phyloP scores from a whole-genome alignment of 1,139 yeast genomes.

The Saccharomyces hybrid region DNA sequence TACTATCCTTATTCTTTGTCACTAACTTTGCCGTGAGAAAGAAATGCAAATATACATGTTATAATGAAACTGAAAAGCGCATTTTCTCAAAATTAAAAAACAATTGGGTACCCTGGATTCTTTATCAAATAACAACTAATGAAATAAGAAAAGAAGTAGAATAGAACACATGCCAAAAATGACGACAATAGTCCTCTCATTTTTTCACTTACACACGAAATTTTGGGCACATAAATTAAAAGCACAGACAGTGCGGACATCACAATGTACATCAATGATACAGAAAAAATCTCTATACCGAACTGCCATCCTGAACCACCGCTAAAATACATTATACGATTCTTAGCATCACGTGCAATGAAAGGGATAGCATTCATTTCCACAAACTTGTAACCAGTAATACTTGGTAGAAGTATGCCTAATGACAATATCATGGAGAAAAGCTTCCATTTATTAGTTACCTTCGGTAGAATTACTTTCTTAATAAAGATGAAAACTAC shows the following conservation, averaged over 20 bases:
- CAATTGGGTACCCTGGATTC: slow-evolving; percentile 36
- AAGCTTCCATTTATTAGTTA: slow-evolving; percentile 33
- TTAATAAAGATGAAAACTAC: slow-evolving; percentile 42
- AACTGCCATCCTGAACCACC: slow-evolving; percentile 63
- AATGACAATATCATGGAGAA: slow-evolving; percentile 37
- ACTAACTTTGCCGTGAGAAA: not conserved
- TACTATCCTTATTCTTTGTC: not conserved
- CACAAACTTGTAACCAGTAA: slow-evolving; percentile 60
- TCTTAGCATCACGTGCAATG: slow-evolving; percentile 44
- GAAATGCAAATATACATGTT: not conserved
- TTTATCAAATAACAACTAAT: slow-evolving; percentile 35
- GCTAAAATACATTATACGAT: slow-evolving; percentile 46
- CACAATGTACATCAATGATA: slow-evolving; percentile 42
- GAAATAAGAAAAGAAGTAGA: slow-evolving; percentile 33
- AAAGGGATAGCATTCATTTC: slow-evolving; percentile 55
- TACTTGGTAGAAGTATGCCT: slow-evolving; percentile 38
- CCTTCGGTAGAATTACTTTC: slow-evolving; percentile 37
- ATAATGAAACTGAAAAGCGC: not conserved
- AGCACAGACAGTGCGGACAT: slow-evolving; percentile 38
- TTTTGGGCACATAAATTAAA: slow-evolving; percentile 32
- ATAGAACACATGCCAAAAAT: slow-evolving; percentile 23
- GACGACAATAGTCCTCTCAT: slow-evolving; percentile 18
- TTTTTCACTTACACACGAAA: slow-evolving; percentile 12
- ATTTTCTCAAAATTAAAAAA: slow-evolving; percentile 8
- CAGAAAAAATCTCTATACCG: slow-evolving; percentile 54